phyloP scores from a whole-genome alignment of 2,329 filamentous ascomycete species.

The Stagonosporopsis chrysanthemi region DNA sequence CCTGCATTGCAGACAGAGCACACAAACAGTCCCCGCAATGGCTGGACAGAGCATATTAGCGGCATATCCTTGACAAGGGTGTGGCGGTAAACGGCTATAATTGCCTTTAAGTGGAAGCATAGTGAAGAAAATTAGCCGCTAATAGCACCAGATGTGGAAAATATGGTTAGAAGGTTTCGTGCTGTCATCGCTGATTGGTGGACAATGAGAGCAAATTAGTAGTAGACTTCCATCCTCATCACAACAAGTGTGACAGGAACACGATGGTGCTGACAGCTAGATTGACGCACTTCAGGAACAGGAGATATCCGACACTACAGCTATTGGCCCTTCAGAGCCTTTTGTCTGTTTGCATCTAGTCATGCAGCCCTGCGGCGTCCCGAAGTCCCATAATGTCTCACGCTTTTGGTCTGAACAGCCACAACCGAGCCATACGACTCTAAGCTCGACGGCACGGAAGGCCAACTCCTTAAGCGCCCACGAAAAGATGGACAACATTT shows the following conservation, averaged over 20 bases:
- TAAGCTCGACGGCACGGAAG: conserved; percentile 43
- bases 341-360: conserved; percentile 26
- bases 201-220: conserved; percentile 13
- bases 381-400: conserved; percentile 24
- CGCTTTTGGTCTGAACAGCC: conserved; percentile 39
- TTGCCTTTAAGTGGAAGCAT: conserved; percentile 21
- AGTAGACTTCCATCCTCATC: conserved; percentile 3
- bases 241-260: conserved; percentile 13
- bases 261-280: conserved; percentile 19
- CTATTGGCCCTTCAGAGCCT: conserved; percentile 19
- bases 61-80: conserved; percentile 24
- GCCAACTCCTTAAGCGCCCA: conserved; percentile 42
- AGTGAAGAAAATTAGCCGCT: conserved; percentile 21
- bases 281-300: conserved; percentile 21
- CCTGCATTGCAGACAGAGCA: conserved; percentile 33
- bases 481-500: conserved; percentile 33
- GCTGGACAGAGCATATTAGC: conserved; percentile 31
- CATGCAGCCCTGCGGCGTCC: conserved; percentile 37
- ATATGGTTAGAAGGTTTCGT: conserved; percentile 1
- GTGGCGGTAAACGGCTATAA: conserved; percentile 38
- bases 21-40: conserved; percentile 26
- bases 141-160: conserved; percentile 30
- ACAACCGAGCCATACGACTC: conserved; percentile 38
- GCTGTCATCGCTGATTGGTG: conserved; percentile 9
- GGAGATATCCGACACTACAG: conserved; percentile 22